Evolutionary conservation across 371 early-diverging fungal species (phyloP).

Genomic region (Actinomucor elegans): DNA sequence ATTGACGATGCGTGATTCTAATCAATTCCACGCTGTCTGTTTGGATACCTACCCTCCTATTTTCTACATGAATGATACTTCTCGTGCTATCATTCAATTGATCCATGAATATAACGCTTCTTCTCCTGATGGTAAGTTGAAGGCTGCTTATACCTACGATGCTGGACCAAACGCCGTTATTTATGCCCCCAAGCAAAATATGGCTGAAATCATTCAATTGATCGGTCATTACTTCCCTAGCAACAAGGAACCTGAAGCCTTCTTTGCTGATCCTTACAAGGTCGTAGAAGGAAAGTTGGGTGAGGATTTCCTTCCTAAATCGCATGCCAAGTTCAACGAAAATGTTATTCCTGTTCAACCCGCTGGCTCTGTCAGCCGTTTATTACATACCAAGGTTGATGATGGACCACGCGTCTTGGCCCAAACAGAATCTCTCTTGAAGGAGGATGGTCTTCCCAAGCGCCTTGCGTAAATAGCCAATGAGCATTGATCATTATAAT

Average conservation of each 20-base stretch:
- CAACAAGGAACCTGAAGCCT: constrained; percentile 36
- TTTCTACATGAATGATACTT: constrained; percentile 94
- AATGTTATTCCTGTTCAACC: constrained; percentile 66
- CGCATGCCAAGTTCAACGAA: constrained; percentile 47
- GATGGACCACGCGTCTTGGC: constrained; percentile 89
- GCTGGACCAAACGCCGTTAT: constrained; percentile 99
- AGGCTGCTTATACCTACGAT: constrained; percentile 91
- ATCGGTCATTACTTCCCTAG: constrained; percentile 85
- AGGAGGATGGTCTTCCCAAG: constrained; percentile 56
- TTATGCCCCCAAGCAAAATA: constrained; percentile 80
- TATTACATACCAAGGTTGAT: constrained; percentile 89
- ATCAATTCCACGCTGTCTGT: constrained; percentile 98
- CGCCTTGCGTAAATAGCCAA: constrained; percentile 30
- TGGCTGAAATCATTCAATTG: constrained; percentile 80
- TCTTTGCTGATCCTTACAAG: constrained; percentile 67
- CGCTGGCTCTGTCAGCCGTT: constrained; percentile 76
- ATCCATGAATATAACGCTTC: constrained; percentile 85
- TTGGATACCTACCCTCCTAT: constrained; percentile 94
- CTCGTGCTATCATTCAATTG: constrained; percentile 83
- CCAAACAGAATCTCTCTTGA: constrained; percentile 60
- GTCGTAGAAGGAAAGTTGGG: constrained; percentile 34
- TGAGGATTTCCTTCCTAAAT: constrained; percentile 50
- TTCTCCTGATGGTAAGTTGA: constrained; percentile 55
- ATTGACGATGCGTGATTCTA: constrained; percentile 97
- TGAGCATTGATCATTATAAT: too few relatives aligned